Evolutionary conservation across 78 protist genomes (phyloP), one percentile per base, ranked within the genome.

Genomic region (Mastigamoeba balamuthi): DNA sequence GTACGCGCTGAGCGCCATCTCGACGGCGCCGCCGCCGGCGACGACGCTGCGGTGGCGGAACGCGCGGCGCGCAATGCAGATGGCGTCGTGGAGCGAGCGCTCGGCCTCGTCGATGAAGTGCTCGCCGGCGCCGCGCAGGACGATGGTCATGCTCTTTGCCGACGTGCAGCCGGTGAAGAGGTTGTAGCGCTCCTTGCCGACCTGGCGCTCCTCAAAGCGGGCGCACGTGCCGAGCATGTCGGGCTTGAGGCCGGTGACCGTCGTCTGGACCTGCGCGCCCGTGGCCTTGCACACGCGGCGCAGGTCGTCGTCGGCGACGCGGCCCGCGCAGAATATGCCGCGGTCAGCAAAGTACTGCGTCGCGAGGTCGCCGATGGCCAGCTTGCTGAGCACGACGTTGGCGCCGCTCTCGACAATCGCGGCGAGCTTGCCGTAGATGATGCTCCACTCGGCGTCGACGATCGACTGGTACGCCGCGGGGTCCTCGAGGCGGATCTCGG

Each of bases 11-110:
- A 97, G 38, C 75, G 93, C 99, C 98, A 95, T 95, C 75, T 98
- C 99, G 80, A 95, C 91, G 27, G 99, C 99, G 23, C 99, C 99
- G 53, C 98, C 99, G 25, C 99, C 99, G 5, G 99, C 96, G 6
- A 90, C 94, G 10, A 96, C 92, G 0, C 83, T n/a, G 6, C 83
- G 23, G 80, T 88, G 85, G 86, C 92, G 83, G 44, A 92, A 41
- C 30, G 99, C 91, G 1, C 99, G 74, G 38, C 94, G 74, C 35
- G 94, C 98, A 40, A 95, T 85, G 96, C 92, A 89, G 82, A 97
- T 84, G 25, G 99, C 93, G 81, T 98, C 99, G 83, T 96, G 99
- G n/a, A 98, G 88, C 9, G 99, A 95, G 25, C 99, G 85, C 69
- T 96, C 96, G 5, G 96, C 92, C 80, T 95, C 99, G n/a, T 84